Percentiles rank a stretch among this genome's conserved stretches.
Conservation (phyloP, 495 filamentous ascomycete genomes). For the Penicillium angulare region DNA sequence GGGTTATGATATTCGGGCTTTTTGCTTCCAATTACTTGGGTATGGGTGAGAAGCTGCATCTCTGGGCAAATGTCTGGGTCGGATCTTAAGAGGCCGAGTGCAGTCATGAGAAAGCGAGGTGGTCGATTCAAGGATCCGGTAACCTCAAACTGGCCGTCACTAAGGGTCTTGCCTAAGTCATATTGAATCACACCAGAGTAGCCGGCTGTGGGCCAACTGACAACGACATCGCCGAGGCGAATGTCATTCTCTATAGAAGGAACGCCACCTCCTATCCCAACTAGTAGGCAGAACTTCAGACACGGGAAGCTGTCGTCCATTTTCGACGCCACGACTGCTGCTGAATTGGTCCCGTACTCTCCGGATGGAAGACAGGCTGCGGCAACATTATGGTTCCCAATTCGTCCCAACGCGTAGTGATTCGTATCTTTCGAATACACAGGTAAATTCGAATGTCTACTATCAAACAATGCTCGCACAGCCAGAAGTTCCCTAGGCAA, state of each 20-base stretch:
- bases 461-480: constrained; percentile 22
- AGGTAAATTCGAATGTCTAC: constrained; percentile 7
- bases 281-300: constrained; percentile 37
- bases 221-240: constrained; percentile 24
- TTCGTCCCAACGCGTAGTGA: constrained; percentile 26
- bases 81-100: background rate
- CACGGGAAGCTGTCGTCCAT: constrained; percentile 34
- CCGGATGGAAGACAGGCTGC: constrained; percentile 33
- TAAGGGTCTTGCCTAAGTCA: constrained; percentile 18
- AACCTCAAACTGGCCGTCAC: constrained; percentile 12
- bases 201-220: constrained; percentile 11
- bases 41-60: constrained; percentile 10
- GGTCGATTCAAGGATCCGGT: constrained; percentile 20
- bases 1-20: background rate
- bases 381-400: constrained; percentile 35
- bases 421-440: constrained; percentile 33
- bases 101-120: constrained; percentile 1
- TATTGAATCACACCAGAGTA: constrained; percentile 21
- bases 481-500: constrained; percentile 21
- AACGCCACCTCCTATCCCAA: constrained; percentile 46
- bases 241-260: constrained; percentile 20
- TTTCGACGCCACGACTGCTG: constrained; percentile 26
- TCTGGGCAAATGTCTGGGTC: constrained; percentile 13
- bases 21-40: background rate
- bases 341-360: constrained; percentile 25